A percentile compares a stretch with the other conserved stretches of the same genome.
Conservation (phyloP, 176 grass and related monocot genomes). For the Carex scoparia region DNA sequence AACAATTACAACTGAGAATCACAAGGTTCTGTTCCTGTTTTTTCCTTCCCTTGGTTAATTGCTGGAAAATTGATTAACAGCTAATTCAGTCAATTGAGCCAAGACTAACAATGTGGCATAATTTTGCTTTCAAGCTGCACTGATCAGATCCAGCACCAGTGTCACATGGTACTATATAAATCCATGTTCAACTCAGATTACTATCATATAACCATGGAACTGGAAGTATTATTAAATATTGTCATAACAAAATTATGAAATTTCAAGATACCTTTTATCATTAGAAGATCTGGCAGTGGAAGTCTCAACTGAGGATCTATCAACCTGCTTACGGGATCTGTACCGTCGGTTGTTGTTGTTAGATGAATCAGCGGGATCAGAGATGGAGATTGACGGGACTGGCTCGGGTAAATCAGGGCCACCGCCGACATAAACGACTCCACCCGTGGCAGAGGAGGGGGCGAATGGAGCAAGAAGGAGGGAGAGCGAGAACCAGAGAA, state of each 20-base stretch:
- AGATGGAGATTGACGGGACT: not conserved
- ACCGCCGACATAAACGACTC: constrained; percentile 51
- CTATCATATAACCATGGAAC: not conserved
- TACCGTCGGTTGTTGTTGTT: constrained; percentile 29
- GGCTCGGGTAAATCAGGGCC: constrained; percentile 38
- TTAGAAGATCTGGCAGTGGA: constrained; percentile 1
- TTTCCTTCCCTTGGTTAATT: not conserved
- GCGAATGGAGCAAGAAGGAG: constrained; percentile 69
- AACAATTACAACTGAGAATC: not conserved
- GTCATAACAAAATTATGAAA: not conserved
- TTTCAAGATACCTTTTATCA: not conserved
- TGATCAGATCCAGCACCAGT: not conserved
- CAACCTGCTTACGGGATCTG: constrained; percentile 14
- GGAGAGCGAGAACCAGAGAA: constrained; percentile 51
- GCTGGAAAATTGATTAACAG: not conserved
- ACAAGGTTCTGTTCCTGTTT: not conserved
- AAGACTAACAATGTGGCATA: not conserved
- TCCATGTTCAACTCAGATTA: not conserved
- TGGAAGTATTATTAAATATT: not conserved
- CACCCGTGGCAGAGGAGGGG: constrained; percentile 49
- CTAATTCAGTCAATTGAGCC: not conserved
- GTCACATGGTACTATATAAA: not conserved
- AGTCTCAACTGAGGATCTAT: constrained; percentile 32
- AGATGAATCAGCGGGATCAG: constrained; percentile 18
- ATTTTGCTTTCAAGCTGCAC: not conserved